Base-by-base conservation (phyloP, 768 basidiomycete genomes). In the Flagelloscypha sp. region DNA sequence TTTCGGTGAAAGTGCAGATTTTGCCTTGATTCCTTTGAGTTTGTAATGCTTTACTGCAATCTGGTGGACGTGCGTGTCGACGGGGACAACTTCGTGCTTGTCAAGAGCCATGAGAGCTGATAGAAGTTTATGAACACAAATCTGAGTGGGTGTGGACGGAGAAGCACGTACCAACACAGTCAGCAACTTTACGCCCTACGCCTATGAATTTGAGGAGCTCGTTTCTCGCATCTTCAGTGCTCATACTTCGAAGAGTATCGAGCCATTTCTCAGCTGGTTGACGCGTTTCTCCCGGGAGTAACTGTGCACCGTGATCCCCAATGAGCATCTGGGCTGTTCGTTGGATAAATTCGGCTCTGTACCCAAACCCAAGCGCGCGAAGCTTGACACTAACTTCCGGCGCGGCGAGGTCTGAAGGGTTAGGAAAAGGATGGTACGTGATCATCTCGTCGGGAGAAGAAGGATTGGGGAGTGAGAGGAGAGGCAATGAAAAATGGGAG, bases 151-250 rank as follows among this genome's bases (percentile, higher is more conserved):
- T 94, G 84, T 39, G 93, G 53, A 49, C 86, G 87, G 90, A 97
- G 94, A 11, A 97, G 62, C 33, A 95, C 58, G 19, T n/a, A n/a
- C n/a, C n/a, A n/a, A 95, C 63, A 49, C 95, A 99, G 52, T 99
- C 95, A 2, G 94, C 94, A 0, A 99, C 95, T 53, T 99, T 99
- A 23, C 88, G 70, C 5, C 95, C 95, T 1, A 99, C 94, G 0
- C 95, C 95, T 28, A 84, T 70, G 37, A 97, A 77, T 49, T 74
- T 79, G 23, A 94, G 60, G 16, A 99, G 65, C 44, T 84, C 79
- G 27, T 72, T 67, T 45, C 92, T 66, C 16, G 89, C 88, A 17
- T 71, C 68, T 0, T 57, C 54, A 1, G 81, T 81, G 16, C 51
- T 57, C 38, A 52, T 44, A 1, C 47, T 48, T 30, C 88, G 62